Evolutionary conservation across 768 basidiomycete species (phyloP).

Genomic region (Boletus vermiculosoides): DNA sequence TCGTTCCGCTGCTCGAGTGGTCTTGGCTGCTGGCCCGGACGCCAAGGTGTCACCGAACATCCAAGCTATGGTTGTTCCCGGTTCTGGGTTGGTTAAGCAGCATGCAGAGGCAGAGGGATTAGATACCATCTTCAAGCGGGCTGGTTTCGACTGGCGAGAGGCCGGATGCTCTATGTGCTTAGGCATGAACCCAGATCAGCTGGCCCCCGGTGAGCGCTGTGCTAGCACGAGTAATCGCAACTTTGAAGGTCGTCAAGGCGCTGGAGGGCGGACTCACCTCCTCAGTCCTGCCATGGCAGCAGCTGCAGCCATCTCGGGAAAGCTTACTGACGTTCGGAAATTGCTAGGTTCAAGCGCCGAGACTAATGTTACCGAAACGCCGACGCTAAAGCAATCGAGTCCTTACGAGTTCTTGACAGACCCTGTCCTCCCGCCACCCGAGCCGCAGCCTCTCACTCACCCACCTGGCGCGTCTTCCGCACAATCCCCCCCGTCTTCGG

Average conservation of each 20-base stretch:
- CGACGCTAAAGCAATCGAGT: slow-evolving; percentile 67
- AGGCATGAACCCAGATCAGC: slow-evolving; percentile 93
- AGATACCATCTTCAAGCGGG: slow-evolving; percentile 81
- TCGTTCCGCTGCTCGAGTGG: slow-evolving; percentile 69
- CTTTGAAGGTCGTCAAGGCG: slow-evolving; percentile 89
- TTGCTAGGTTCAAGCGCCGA: slow-evolving; percentile 52
- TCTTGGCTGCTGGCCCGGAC: slow-evolving; percentile 69
- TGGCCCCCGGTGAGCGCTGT: slow-evolving; percentile 79
- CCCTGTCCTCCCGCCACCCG: slow-evolving; percentile 55
- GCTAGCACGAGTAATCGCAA: slow-evolving; percentile 93
- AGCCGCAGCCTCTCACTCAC: slow-evolving; percentile 40
- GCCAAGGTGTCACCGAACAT: slow-evolving; percentile 73
- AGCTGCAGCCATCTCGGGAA: slow-evolving; percentile 84
- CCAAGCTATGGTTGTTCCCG: slow-evolving; percentile 89
- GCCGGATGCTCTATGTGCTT: slow-evolving; percentile 96
- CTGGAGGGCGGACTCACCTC: slow-evolving; percentile 87
- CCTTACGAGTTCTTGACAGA: slow-evolving; percentile 78
- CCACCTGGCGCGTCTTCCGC: slow-evolving; percentile 31
- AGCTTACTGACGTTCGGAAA: slow-evolving; percentile 82
- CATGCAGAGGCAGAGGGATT: slow-evolving; percentile 90
- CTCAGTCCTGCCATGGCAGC: slow-evolving; percentile 92
- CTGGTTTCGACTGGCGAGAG: slow-evolving; percentile 94
- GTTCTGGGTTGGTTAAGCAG: slow-evolving; percentile 86
- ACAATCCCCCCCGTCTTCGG: slow-evolving; percentile 41
- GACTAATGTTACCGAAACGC: slow-evolving; percentile 38